A percentile compares a stretch with the other conserved stretches of the same genome.
Evolutionary conservation across 805 yeast genomes (phyloP).

Genomic region (Zygosaccharomyces bisporus): DNA sequence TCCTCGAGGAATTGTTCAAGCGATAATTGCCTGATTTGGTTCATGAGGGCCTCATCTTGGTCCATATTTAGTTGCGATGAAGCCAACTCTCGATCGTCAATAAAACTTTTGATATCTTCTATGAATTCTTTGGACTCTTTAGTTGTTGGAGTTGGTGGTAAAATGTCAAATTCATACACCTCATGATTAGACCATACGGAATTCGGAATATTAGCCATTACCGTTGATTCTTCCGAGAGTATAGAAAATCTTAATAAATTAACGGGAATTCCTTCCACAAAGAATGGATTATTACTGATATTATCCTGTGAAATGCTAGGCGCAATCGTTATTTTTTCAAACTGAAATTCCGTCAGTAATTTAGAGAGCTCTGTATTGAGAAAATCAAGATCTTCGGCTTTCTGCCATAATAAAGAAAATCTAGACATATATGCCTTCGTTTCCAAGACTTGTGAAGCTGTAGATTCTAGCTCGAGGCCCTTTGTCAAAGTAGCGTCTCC

Average conservation of each 20-base stretch:
- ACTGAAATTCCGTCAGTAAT: slow-evolving; percentile 21
- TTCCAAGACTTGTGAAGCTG: slow-evolving; percentile 32
- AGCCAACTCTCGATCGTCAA: slow-evolving; percentile 33
- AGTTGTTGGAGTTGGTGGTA: slow-evolving; percentile 54
- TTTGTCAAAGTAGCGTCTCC: slow-evolving; percentile 20
- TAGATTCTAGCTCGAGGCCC: slow-evolving; percentile 25
- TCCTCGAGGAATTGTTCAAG: slow-evolving; percentile 32
- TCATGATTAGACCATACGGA: slow-evolving; percentile 58
- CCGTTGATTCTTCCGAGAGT: slow-evolving; percentile 63
- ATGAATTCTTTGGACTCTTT: slow-evolving; percentile 35
- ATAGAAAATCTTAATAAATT: slow-evolving; percentile 66
- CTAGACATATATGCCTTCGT: slow-evolving; percentile 59
- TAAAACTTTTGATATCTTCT: slow-evolving; percentile 36
- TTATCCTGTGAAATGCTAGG: not conserved
- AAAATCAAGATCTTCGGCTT: slow-evolving; percentile 44
- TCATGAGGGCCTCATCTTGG: slow-evolving; percentile 34
- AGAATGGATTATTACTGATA: slow-evolving; percentile 20
- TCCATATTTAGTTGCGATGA: slow-evolving; percentile 26
- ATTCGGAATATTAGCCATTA: slow-evolving; percentile 67
- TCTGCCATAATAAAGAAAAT: slow-evolving; percentile 54
- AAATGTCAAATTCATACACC: slow-evolving; percentile 64
- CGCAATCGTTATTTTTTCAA: slow-evolving; percentile 1
- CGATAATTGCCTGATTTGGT: slow-evolving; percentile 34
- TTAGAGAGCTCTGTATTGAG: slow-evolving; percentile 42
- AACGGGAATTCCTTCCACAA: slow-evolving; percentile 43